Evolutionary conservation across 225 moss, liverwort and hornwort genomes (phyloP).

Genomic region (Marchantia paleacea): DNA sequence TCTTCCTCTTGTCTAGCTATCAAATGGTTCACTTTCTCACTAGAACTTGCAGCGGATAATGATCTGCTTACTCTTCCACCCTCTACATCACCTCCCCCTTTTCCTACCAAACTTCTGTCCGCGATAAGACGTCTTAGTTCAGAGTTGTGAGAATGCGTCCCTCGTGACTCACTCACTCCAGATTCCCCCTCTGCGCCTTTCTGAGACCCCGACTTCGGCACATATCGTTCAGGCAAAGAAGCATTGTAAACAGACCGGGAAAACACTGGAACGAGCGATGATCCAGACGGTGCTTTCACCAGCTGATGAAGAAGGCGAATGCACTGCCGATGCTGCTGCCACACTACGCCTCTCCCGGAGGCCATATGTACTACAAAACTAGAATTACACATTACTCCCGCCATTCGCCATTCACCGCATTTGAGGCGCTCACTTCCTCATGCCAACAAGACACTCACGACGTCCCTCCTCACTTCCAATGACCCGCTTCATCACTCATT

Average conservation of each 20-base stretch:
- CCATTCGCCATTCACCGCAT: neutral
- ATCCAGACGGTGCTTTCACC: neutral
- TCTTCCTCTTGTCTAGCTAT: neutral
- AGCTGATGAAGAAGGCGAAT: neutral
- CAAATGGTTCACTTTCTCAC: neutral
- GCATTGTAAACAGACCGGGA: neutral
- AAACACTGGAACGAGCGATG: neutral
- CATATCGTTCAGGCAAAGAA: constrained; percentile 6
- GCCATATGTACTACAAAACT: neutral
- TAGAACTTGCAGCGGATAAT: too few relatives aligned
- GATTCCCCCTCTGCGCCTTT: neutral
- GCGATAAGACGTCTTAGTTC: too few relatives aligned
- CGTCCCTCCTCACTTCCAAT: too few relatives aligned
- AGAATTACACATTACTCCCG: neutral
- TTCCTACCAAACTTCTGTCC: neutral
- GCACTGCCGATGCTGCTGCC: neutral
- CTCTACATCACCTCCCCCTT: neutral
- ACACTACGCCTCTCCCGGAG: neutral
- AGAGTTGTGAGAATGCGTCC: neutral
- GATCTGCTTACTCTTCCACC: neutral
- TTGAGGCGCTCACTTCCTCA: too few relatives aligned
- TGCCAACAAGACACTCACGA: too few relatives aligned
- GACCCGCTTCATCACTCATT: too few relatives aligned
- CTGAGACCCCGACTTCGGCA: neutral
- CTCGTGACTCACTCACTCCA: neutral